Evolutionary conservation across 352 stramenopile genomes (phyloP).

Genomic region (Pythium pyrilobum): DNA sequence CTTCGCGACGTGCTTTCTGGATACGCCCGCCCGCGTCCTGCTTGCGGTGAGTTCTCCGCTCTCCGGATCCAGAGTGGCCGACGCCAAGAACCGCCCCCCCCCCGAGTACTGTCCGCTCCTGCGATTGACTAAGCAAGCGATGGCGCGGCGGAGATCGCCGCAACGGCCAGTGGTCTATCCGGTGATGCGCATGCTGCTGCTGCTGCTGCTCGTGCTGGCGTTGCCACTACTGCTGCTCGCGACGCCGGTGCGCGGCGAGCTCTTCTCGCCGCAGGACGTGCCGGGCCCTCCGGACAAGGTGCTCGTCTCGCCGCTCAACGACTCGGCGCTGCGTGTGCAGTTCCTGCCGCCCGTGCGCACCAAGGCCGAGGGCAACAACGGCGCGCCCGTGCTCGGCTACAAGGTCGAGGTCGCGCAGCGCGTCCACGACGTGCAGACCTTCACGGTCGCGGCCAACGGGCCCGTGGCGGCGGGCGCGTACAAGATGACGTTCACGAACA

Average conservation of each 20-base stretch:
- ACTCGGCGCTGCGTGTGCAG: slow-evolving; percentile 55
- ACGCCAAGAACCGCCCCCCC: no score
- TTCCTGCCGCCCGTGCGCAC: slow-evolving; percentile 44
- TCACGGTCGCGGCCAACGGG: slow-evolving; percentile 52
- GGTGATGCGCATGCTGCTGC: not conserved
- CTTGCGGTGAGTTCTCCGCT: not conserved
- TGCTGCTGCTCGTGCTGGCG: not conserved
- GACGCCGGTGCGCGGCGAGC: slow-evolving; percentile 12
- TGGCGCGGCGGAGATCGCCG: not conserved
- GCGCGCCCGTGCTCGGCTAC: slow-evolving; percentile 68
- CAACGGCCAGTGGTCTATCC: not conserved
- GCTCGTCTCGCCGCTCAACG: slow-evolving; percentile 38
- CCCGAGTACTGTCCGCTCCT: no score
- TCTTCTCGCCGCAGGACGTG: slow-evolving; percentile 63
- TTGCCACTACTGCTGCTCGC: slow-evolving; percentile 6
- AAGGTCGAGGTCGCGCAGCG: slow-evolving; percentile 69
- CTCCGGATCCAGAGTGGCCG: no score
- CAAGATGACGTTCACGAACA: slow-evolving; percentile 50
- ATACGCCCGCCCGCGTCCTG: not conserved
- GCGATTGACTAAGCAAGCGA: no score
- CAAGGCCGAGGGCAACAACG: slow-evolving; percentile 66
- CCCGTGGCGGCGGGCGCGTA: slow-evolving; percentile 49
- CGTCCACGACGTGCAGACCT: slow-evolving; percentile 66
- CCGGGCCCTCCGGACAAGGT: slow-evolving; percentile 57
- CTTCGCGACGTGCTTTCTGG: not conserved